These are phyloP conservation scores for Jackrogersella minutella DNA, from an alignment of 495 filamentous ascomycete species.

Conservation along the genomic window DNA sequence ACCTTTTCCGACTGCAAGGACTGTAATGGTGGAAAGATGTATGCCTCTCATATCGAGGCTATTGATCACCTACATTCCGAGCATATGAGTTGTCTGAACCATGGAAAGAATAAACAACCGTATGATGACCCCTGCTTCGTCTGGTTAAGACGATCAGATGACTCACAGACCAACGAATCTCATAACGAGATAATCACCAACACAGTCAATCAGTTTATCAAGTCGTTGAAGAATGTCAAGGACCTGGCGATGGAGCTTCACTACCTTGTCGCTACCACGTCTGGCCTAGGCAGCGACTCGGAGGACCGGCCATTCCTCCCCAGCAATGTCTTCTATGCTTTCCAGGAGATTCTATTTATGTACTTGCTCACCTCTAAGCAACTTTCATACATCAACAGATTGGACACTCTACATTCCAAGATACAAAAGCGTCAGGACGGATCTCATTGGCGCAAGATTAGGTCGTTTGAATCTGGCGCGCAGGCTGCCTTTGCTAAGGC, in stretches of 20 bases:
- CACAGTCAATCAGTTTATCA: neutral
- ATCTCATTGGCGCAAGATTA: neutral
- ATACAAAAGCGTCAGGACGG: neutral
- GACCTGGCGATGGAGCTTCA: slow-evolving; percentile 1
- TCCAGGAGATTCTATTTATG: neutral
- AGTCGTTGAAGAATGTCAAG: neutral
- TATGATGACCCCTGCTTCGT: neutral
- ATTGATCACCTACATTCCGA: slow-evolving; percentile 1
- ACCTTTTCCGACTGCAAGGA: neutral
- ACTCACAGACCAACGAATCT: neutral
- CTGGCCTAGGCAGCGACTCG: neutral
- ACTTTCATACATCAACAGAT: neutral
- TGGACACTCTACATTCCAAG: neutral
- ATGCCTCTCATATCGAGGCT: neutral
- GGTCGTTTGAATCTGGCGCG: neutral
- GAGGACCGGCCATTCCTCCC: neutral
- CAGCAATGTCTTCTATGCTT: neutral
- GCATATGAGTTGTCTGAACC: neutral
- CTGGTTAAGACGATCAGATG: neutral
- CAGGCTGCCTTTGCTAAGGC: neutral
- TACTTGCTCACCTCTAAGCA: neutral
- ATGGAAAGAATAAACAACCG: neutral
- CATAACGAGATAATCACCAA: neutral
- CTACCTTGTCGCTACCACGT: slow-evolving; percentile 1
- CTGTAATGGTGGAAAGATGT: neutral